These are phyloP conservation scores for Jamesozyma gamospora DNA, from an alignment of 805 yeast species.

Conservation along the genomic window DNA sequence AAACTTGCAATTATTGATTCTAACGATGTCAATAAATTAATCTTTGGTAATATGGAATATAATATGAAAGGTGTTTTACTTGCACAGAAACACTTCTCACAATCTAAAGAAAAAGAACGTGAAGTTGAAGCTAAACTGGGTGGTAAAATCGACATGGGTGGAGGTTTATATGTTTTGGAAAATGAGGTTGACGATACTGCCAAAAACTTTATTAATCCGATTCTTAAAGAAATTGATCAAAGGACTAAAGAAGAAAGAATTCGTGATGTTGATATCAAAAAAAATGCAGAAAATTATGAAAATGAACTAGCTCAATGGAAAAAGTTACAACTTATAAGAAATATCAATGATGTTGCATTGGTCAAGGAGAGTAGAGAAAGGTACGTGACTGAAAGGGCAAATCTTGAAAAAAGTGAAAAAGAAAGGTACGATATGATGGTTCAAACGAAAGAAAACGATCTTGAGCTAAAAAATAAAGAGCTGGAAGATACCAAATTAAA, in stretches of 20 bases:
- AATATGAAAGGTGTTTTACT: conserved; percentile 66
- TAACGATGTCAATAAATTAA: not conserved
- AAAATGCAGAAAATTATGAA: conserved; percentile 29
- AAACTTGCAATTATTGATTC: not conserved
- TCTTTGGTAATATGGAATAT: conserved; percentile 38
- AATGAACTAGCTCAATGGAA: conserved; percentile 35
- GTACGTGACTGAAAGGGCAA: conserved; percentile 24
- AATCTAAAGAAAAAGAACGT: conserved; percentile 37
- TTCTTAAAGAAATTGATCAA: conserved; percentile 57
- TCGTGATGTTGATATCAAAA: conserved; percentile 38
- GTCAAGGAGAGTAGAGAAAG: conserved; percentile 26
- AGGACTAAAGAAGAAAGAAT: conserved; percentile 64
- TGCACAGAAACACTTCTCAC: conserved; percentile 56
- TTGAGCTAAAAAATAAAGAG: conserved; percentile 30
- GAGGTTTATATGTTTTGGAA: conserved; percentile 70
- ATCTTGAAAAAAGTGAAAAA: conserved; percentile 26
- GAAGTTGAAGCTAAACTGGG: conserved; percentile 6
- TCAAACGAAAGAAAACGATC: conserved; percentile 30
- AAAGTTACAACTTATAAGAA: conserved; percentile 30
- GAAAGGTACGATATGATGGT: conserved; percentile 8
- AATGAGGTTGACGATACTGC: conserved; percentile 77
- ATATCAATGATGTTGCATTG: conserved; percentile 33
- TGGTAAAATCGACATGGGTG: conserved; percentile 70
- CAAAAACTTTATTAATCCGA: conserved; percentile 68
- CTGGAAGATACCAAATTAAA: conserved; percentile 24